Evolutionary conservation across 257 asterid species (phyloP).

Genomic region (Nicotiana noctiflora): DNA sequence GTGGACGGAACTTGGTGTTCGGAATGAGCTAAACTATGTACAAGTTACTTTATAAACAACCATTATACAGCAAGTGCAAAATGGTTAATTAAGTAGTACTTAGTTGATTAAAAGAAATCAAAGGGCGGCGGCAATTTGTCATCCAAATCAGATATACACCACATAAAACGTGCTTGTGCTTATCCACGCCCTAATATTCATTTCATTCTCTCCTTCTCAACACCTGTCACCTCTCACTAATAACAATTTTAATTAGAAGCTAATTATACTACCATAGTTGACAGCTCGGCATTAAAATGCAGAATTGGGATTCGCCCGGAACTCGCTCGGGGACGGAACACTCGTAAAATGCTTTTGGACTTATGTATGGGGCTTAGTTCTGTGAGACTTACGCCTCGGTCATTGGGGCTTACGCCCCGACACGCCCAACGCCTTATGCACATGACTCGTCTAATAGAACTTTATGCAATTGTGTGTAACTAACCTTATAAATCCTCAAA

Average conservation of each 20-base stretch:
- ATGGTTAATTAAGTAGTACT: background rate
- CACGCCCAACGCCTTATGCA: too few relatives aligned
- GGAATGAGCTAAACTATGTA: background rate
- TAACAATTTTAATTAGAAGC: background rate
- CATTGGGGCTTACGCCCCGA: too few relatives aligned
- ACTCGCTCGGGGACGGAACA: too few relatives aligned
- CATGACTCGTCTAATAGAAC: too few relatives aligned
- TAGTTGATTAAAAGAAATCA: background rate
- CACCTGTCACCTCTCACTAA: background rate
- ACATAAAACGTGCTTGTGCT: background rate
- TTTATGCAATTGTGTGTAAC: too few relatives aligned
- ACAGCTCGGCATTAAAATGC: too few relatives aligned
- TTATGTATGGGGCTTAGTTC: too few relatives aligned
- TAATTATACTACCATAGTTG: background rate
- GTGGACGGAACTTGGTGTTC: too few relatives aligned
- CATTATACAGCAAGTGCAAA: background rate
- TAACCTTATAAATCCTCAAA: too few relatives aligned
- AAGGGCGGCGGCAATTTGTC: slow-evolving; percentile 1
- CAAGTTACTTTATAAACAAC: background rate
- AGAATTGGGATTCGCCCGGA: too few relatives aligned
- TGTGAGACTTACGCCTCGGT: too few relatives aligned
- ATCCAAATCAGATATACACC: background rate
- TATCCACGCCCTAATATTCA: background rate
- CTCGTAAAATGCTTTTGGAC: too few relatives aligned
- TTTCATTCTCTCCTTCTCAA: background rate